Evolutionary conservation across 306 rosid genomes (phyloP).

Genomic region (Trifolium repens): DNA sequence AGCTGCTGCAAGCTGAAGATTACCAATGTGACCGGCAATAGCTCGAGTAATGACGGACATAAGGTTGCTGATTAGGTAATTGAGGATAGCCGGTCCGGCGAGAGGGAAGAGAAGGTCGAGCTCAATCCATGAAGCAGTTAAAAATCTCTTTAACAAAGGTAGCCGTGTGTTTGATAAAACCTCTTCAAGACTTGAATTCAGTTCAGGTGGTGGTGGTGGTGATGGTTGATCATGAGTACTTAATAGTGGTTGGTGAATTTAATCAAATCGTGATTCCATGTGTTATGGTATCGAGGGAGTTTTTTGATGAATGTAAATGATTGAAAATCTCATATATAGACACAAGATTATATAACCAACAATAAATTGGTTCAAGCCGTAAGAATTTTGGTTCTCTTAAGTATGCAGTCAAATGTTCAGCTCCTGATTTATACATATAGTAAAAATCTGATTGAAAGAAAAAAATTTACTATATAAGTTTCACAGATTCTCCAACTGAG

Average conservation of each 20-base stretch:
- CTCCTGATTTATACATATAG: too few species aligned
- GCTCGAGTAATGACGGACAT: background rate
- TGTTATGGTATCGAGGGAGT: background rate
- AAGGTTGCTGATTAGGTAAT: background rate
- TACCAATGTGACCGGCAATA: background rate
- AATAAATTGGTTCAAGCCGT: too few species aligned
- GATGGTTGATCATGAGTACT: background rate
- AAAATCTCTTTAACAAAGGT: background rate
- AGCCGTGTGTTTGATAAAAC: background rate
- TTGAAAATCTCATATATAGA: background rate
- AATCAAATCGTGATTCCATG: background rate
- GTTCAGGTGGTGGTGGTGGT: background rate
- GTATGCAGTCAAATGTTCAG: too few species aligned
- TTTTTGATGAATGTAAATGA: background rate
- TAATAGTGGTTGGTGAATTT: background rate
- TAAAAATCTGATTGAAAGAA: too few species aligned
- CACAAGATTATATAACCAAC: too few species aligned
- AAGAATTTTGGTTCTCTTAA: too few species aligned
- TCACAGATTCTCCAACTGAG: too few species aligned
- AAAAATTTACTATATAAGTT: too few species aligned
- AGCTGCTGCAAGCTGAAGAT: background rate
- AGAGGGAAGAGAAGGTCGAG: background rate
- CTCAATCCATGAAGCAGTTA: background rate
- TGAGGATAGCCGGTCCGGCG: background rate
- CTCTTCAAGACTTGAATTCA: background rate